phyloP scores from a whole-genome alignment of 495 filamentous ascomycete genomes.

The Penicillium bovifimosum region DNA sequence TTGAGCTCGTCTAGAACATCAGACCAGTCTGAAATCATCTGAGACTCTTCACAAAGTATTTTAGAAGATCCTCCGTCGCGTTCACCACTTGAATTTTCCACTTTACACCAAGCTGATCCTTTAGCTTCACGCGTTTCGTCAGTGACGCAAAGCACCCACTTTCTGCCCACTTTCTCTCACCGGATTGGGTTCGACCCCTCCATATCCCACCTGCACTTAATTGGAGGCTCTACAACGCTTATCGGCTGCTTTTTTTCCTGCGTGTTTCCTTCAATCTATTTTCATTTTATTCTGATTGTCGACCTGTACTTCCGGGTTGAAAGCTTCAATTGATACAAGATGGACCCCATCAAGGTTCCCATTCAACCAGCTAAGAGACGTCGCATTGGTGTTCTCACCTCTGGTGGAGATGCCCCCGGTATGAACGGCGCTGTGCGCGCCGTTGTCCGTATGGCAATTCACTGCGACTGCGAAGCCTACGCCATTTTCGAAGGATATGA shows the following conservation, averaged over 20 bases:
- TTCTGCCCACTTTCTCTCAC: constrained; percentile 41
- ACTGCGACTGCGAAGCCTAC: constrained; percentile 80
- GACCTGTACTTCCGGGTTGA: constrained; percentile 16
- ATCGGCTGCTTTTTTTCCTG: constrained; percentile 8
- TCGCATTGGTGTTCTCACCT: constrained; percentile 92
- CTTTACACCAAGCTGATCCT: neutral
- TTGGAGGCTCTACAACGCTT: constrained; percentile 9
- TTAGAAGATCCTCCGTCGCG: no score
- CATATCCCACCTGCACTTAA: constrained; percentile 18
- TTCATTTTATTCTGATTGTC: constrained; percentile 5
- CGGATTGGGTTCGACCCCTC: constrained; percentile 32
- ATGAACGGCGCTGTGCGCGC: constrained; percentile 96
- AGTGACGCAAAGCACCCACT: constrained; percentile 38
- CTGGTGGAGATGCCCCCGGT: constrained; percentile 93
- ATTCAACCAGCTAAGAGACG: constrained; percentile 53
- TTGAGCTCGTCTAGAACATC: neutral
- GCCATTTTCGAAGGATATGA: constrained; percentile 95
- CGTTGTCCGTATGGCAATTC: constrained; percentile 87
- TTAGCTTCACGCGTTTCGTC: constrained; percentile 10
- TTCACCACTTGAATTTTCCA: neutral
- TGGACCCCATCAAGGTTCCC: constrained; percentile 33
- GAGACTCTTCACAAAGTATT: neutral
- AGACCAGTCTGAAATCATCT: neutral
- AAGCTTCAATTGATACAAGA: constrained; percentile 17
- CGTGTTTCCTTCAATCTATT: constrained; percentile 3